Base-by-base conservation (phyloP, 2,329 filamentous ascomycete genomes). In the Teratosphaeriaceae sp. region DNA sequence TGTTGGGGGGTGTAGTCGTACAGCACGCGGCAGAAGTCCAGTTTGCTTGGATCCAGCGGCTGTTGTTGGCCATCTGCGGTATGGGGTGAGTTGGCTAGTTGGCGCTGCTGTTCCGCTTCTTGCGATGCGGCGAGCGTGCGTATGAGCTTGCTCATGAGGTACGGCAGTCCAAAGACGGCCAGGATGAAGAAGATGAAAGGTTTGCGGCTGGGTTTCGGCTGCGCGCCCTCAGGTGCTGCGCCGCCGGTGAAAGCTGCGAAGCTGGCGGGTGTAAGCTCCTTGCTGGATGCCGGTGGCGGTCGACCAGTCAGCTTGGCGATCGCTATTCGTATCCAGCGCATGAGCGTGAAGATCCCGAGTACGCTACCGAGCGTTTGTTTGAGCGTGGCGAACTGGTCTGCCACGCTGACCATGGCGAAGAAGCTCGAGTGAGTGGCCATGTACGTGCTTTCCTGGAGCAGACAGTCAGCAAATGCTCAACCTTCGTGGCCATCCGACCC, bases 391-490 rank as follows among this genome's bases (percentile, higher is more conserved):
- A 98, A 94, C 65, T 98, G 92, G 65, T 98, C 94, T 38, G 92
- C 92, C 29, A 98, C 94, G 7, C 90, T 92, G 29, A 98, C 86
- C 89, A 98, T 97, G 43, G 92, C 92, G 60, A 97, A 98, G 67
- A 98, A 98, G 42, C 88, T 95, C 5, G 89, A 96, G 67, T 98
- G 92, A 0, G 92, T 98, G 22, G 94, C 92, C 94, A 98, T 98
- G 59, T 96, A 98, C 9, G 92, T 97, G 72, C 92, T 97, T 69
- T 98, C 92, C n/a, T n/a, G n/a, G n/a, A n/a, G n/a, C n/a, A n/a
- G n/a, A n/a, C n/a, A n/a, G n/a, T n/a, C n/a, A n/a, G n/a, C n/a
- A n/a, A n/a, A n/a, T n/a, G n/a, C n/a, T n/a, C n/a, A n/a, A n/a
- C n/a, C n/a, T n/a, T n/a, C n/a, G n/a, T n/a, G n/a, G n/a, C n/a